Base-by-base conservation (phyloP, 2,329 filamentous ascomycete species). In the Aurifilum marmelostoma region DNA sequence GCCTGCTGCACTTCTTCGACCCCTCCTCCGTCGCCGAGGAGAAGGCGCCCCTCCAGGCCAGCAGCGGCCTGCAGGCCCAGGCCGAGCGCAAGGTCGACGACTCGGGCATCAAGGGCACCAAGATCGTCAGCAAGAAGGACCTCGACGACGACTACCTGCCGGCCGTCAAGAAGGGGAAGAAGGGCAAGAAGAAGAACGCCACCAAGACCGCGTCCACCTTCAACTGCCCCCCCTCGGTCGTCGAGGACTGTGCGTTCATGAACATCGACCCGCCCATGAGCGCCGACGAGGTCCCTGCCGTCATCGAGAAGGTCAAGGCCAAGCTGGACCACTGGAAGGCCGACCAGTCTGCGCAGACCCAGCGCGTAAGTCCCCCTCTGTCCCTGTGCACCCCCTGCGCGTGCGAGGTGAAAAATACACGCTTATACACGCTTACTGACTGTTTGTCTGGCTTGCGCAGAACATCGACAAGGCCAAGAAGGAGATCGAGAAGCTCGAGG, bases 391-490 rank as follows among this genome's bases (percentile, higher is more conserved):
- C 11, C 32, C n/a, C n/a, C n/a, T n/a, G n/a, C n/a, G n/a, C n/a
- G n/a, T n/a, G n/a, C n/a, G n/a, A n/a, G n/a, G n/a, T n/a, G n/a
- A n/a, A n/a, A n/a, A n/a, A n/a, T n/a, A n/a, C n/a, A n/a, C n/a
- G 29, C 6, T 34, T 4, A 2, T 37, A 24, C 11, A 41, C 4
- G 21, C 37, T 14, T 58, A 58, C 69, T 71, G 52, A 69, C 18
- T 41, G 9, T n/a, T n/a, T n/a, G 37, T 8, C 18, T 47, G 9
- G 39, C 9, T 9, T 52, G 34, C 54, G 37, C 76, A 98, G 96
- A 99, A 99, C 85, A 91, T 98, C 71, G 92, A 93, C 73, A 97
- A 97, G 82, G 96, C 96, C 71, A 92, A 97, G 85, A 95, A 95
- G 81, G 94, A 97, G 81, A 97, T 99, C 72, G 93, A 94, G 78